phyloP scores from a whole-genome alignment of 441 rosid species.

The Erodium trifolium region DNA sequence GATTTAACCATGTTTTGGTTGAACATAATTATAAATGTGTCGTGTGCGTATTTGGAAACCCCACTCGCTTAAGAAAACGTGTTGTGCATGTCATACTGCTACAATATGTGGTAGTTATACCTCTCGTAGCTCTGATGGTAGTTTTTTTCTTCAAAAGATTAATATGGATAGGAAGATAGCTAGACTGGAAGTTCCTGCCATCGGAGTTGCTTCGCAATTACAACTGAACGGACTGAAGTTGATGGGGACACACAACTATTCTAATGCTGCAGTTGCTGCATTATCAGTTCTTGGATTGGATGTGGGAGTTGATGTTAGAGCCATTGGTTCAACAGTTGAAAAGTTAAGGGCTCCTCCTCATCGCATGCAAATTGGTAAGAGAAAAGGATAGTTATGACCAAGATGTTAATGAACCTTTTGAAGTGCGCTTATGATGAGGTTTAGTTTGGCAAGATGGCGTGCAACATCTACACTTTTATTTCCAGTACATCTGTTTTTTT shows the following conservation, averaged over 20 bases:
- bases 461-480: background rate
- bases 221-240: constrained; percentile 22
- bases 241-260: constrained; percentile 26
- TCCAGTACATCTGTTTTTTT: background rate
- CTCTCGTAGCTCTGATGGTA: background rate
- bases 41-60: background rate
- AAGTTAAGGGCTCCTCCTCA: constrained; percentile 24
- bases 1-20: background rate
- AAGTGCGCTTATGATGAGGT: background rate
- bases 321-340: constrained; percentile 22
- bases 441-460: too few species aligned
- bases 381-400: background rate
- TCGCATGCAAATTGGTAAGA: constrained; percentile 30
- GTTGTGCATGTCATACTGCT: background rate
- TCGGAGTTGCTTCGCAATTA: constrained; percentile 24
- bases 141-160: constrained; percentile 20
- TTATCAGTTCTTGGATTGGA: constrained; percentile 29
- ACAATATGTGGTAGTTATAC: background rate
- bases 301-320: constrained; percentile 21
- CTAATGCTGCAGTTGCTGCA: constrained; percentile 34
- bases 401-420: background rate
- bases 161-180: constrained; percentile 25
- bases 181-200: constrained; percentile 23
- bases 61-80: too few species aligned
- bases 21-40: background rate